These are phyloP conservation scores for Lumnitzera racemosa DNA, from an alignment of 345 rosid species.

Conservation along the genomic window DNA sequence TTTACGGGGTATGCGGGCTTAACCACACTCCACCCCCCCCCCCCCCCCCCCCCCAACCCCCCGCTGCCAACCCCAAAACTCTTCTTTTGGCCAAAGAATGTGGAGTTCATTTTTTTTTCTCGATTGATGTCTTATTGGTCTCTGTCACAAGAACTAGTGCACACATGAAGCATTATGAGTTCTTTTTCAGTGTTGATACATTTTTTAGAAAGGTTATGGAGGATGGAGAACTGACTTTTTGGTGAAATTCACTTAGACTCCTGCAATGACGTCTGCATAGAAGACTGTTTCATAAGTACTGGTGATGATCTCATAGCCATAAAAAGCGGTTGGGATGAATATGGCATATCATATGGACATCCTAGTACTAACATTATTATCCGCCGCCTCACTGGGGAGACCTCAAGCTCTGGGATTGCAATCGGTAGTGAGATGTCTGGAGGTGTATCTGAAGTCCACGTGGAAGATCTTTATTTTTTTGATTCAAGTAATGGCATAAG, in stretches of 20 bases:
- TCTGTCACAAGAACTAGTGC: no score
- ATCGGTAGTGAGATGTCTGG: slow-evolving; percentile 99
- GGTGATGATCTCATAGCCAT: slow-evolving; percentile 88
- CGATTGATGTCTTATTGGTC: no score
- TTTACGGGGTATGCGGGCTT: no score
- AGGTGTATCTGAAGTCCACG: slow-evolving; percentile 77
- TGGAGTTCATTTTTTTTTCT: no score
- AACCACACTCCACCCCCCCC: no score
- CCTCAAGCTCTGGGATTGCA: slow-evolving; percentile 72
- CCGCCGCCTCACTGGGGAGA: slow-evolving; percentile 59
- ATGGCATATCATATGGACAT: slow-evolving; percentile 67
- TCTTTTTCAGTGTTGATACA: no score
- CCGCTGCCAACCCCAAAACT: no score
- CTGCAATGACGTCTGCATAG: slow-evolving; percentile 78
- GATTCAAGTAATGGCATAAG: slow-evolving; percentile 58
- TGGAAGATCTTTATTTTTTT: slow-evolving; percentile 49
- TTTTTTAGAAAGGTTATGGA: neutral
- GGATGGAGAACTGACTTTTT: neutral
- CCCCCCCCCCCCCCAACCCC: no score
- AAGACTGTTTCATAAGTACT: slow-evolving; percentile 80
- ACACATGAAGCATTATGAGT: no score
- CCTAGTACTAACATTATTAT: slow-evolving; percentile 78
- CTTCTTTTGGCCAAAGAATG: no score
- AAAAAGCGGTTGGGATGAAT: slow-evolving; percentile 99
- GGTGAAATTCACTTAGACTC: slow-evolving; percentile 52